phyloP scores from a whole-genome alignment of 75 land plant species.

The Sequoia sempervirens region DNA sequence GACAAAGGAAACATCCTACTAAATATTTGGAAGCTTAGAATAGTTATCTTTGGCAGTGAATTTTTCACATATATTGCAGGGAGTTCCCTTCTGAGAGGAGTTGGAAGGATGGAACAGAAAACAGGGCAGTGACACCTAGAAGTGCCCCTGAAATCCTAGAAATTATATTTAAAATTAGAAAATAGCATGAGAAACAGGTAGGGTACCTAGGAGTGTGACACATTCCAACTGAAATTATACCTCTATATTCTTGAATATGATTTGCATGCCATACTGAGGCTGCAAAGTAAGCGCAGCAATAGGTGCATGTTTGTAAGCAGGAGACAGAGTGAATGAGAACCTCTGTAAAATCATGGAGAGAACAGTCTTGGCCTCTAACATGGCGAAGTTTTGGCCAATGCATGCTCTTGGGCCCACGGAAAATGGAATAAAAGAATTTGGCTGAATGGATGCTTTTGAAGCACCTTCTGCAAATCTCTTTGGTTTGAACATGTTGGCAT shows the following conservation, averaged over 20 bases:
- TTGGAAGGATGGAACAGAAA: too few relatives aligned
- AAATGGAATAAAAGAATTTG: constrained; percentile 49
- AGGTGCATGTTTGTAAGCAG: constrained; percentile 46
- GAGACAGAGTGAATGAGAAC: constrained; percentile 48
- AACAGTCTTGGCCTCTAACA: constrained; percentile 40
- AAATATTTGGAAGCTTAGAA: too few relatives aligned
- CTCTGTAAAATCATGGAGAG: constrained; percentile 48
- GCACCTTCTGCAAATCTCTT: constrained; percentile 64
- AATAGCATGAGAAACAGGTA: not conserved
- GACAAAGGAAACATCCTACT: not conserved
- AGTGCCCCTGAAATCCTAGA: not conserved
- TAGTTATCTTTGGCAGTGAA: too few relatives aligned
- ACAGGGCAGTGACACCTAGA: too few relatives aligned
- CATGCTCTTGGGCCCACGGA: constrained; percentile 62
- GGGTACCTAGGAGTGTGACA: not conserved
- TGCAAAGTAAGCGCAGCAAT: constrained; percentile 33
- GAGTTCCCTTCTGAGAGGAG: too few relatives aligned
- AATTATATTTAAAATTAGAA: not conserved
- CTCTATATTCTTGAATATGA: constrained; percentile 16
- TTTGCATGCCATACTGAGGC: constrained; percentile 61
- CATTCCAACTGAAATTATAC: not conserved
- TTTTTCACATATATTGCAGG: too few relatives aligned
- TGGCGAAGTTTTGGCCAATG: constrained; percentile 46
- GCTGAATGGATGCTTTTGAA: constrained; percentile 26
- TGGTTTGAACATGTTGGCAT: constrained; percentile 43